Evolutionary conservation across 345 rosid genomes (phyloP).

Genomic region (Populus ilicifolia): DNA sequence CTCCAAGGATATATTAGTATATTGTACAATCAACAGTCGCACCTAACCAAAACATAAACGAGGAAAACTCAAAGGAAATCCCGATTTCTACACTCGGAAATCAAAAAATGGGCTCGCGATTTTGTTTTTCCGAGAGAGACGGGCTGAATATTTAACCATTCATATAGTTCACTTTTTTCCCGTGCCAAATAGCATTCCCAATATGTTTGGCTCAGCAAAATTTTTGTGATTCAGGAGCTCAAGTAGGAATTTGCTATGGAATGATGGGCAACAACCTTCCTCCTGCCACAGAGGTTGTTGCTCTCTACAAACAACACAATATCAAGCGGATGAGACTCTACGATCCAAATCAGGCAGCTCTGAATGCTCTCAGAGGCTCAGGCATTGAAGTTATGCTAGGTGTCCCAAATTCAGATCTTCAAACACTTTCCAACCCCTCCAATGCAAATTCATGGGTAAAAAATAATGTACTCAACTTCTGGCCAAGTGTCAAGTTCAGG

Average conservation of each 20-base stretch:
- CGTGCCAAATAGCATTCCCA: too few relatives aligned
- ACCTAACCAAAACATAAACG: too few relatives aligned
- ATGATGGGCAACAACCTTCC: conserved; percentile 54
- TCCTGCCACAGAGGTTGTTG: conserved; percentile 21
- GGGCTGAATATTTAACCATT: background rate
- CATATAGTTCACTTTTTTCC: background rate
- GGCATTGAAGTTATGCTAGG: conserved; percentile 43
- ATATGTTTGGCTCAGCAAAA: too few relatives aligned
- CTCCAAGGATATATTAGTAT: too few relatives aligned
- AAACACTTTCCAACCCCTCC: conserved; percentile 27
- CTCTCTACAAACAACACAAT: conserved; percentile 33
- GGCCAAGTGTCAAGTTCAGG: conserved; percentile 30
- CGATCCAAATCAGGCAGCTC: conserved; percentile 35
- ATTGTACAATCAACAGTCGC: too few relatives aligned
- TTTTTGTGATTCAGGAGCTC: conserved; percentile 20
- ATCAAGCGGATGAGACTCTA: conserved; percentile 43
- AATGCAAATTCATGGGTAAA: conserved; percentile 39
- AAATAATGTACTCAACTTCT: conserved; percentile 26
- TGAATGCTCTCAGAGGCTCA: conserved; percentile 41
- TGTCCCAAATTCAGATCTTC: conserved; percentile 39
- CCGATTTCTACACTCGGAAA: too few relatives aligned
- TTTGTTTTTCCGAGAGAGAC: too few relatives aligned
- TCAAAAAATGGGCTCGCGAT: too few relatives aligned
- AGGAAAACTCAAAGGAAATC: too few relatives aligned
- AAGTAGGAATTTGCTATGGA: conserved; percentile 45